Evolutionary conservation across 2,329 filamentous ascomycete genomes (phyloP), one percentile per base, ranked within the genome.

Genomic region (Bipolaris cookei): DNA sequence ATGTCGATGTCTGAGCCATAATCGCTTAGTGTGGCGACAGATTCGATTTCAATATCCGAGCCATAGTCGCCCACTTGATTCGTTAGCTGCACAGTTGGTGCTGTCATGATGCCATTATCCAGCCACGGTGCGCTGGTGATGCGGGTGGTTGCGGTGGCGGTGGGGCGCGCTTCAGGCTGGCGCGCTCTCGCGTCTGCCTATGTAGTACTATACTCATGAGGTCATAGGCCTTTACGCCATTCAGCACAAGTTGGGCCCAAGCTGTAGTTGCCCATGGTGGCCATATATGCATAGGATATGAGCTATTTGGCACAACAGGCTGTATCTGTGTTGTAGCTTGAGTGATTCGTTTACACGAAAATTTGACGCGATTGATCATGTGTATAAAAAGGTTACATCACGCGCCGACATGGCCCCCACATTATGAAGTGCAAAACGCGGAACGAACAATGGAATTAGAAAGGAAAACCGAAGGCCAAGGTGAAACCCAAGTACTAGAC

Each of bases 1-100:
- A 87, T 82, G 10, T 80, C 78, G 63, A 88, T 83, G 56, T 89
- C 87, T 2, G 85, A 87, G 58, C 86, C 87, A 81, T 89, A 90
- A 65, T 89, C 86, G 72, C 84, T 87, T 57, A 59, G 51, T n/a
- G 65, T 53, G 35, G 61, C 37, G 28, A 64, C 23, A 20, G 63
- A 66, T 61, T 85, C 83, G 3, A 80, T 73, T 6, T 84, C 82
- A 63, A 88, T 82, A 59, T 89, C 86, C 4, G 84, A 86, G 59
- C 85, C 87, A 81, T 88, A 89, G 63, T 88, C 85, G 72, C 83
- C 87, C 14, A 45, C 52, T 32, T 52, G 14, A 20, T 57, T 56
- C 20, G 56, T 60, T 35, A 48, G 48, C 56, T 62, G 54, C 43
- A 54, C 54, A 34, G 51, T 34, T n/a, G 51, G 34, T 35, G 55